phyloP scores from a whole-genome alignment of 129 eudicot genomes.

The Tanacetum coccineum region DNA sequence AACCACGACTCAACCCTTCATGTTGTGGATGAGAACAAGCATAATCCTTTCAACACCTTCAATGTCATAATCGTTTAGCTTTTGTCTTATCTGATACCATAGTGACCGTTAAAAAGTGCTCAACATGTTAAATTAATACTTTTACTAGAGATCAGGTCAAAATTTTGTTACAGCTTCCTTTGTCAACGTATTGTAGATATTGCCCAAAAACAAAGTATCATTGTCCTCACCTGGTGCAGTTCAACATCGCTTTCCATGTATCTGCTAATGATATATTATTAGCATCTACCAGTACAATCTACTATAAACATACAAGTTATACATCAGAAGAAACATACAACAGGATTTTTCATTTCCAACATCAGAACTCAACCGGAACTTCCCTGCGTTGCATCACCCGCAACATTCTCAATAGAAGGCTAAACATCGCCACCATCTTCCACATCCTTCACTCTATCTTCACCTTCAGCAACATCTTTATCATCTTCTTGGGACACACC shows the following conservation, averaged over 20 bases:
- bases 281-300: too few relatives aligned
- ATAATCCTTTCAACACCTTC: too few relatives aligned
- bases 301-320: too few relatives aligned
- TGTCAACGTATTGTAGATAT: constrained; percentile 86
- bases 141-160: neutral
- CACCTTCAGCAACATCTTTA: constrained; percentile 21
- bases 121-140: neutral
- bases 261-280: constrained; percentile 30
- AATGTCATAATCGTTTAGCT: too few relatives aligned
- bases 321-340: too few relatives aligned
- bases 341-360: constrained; percentile 72
- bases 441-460: constrained; percentile 13
- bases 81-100: too few relatives aligned
- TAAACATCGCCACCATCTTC: constrained; percentile 17
- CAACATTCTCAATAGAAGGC: constrained; percentile 15
- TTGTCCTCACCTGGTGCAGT: constrained; percentile 79
- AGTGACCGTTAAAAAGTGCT: too few relatives aligned
- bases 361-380: too few relatives aligned
- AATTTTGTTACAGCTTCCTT: constrained; percentile 59
- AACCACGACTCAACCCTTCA: constrained; percentile 79
- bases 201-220: too few relatives aligned
- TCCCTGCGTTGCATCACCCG: neutral
- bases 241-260: constrained; percentile 78
- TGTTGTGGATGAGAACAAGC: constrained; percentile 55
- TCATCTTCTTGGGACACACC: constrained; percentile 17